Evolutionary conservation across 108 stramenopile species (phyloP).

Genomic region (Fistulifera solaris): DNA sequence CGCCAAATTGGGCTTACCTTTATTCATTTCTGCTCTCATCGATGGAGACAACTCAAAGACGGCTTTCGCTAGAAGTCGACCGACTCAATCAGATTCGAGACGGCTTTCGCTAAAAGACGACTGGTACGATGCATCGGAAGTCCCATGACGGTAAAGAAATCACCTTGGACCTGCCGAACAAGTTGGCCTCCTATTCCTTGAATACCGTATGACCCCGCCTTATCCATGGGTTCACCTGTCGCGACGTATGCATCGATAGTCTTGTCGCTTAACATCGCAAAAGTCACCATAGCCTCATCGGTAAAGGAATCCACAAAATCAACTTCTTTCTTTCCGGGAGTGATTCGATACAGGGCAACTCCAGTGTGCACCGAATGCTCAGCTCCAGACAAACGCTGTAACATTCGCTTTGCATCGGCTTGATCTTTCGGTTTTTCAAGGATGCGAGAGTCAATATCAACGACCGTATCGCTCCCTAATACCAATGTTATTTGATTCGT

Average conservation of each 20-base stretch:
- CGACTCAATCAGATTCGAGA: too few species aligned
- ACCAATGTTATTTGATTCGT: slow-evolving; percentile 25
- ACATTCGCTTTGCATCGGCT: slow-evolving; percentile 66
- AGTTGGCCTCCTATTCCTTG: slow-evolving; percentile 85
- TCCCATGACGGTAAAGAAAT: slow-evolving; percentile 92
- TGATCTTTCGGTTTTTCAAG: slow-evolving; percentile 84
- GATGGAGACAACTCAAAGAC: too few species aligned
- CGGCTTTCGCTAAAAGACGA: slow-evolving; percentile 33
- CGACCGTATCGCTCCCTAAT: slow-evolving; percentile 73
- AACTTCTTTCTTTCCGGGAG: slow-evolving; percentile 3
- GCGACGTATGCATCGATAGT: slow-evolving; percentile 77
- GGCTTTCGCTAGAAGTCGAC: too few species aligned
- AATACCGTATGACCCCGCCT: slow-evolving; percentile 94
- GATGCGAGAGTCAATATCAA: slow-evolving; percentile 51
- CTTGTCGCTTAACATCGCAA: slow-evolving; percentile 44
- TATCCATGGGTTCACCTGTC: slow-evolving; percentile 93
- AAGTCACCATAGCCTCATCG: slow-evolving; percentile 75
- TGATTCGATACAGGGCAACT: slow-evolving; percentile 58
- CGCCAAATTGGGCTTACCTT: not conserved
- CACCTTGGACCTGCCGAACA: slow-evolving; percentile 63
- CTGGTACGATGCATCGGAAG: slow-evolving; percentile 83
- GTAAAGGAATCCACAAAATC: slow-evolving; percentile 51
- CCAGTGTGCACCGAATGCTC: slow-evolving; percentile 88
- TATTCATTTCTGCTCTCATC: not conserved
- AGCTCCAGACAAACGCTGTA: slow-evolving; percentile 58